Evolutionary conservation across 257 asterid species (phyloP).

Genomic region (Jacaranda copaia): DNA sequence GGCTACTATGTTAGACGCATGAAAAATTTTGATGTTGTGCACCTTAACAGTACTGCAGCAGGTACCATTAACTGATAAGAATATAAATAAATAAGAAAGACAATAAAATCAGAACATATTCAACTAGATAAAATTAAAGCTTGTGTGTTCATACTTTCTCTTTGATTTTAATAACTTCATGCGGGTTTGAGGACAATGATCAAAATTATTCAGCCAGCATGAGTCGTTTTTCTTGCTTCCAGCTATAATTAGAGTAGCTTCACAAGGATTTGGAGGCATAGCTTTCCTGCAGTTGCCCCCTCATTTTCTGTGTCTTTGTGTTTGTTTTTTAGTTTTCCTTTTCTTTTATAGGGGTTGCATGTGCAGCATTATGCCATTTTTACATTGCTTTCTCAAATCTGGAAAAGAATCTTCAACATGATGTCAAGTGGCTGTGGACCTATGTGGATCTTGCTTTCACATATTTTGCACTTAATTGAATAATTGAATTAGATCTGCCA

Average conservation of each 20-base stretch:
- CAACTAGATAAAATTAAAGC: not conserved
- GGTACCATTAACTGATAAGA: not conserved
- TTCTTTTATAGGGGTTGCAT: not conserved
- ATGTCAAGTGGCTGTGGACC: not conserved
- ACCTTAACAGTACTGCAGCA: not conserved
- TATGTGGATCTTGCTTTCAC: constrained; percentile 10
- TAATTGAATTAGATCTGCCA: constrained; percentile 18
- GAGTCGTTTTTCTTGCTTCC: not conserved
- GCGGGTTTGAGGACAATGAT: not conserved
- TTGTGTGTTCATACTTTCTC: not conserved
- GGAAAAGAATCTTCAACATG: not conserved
- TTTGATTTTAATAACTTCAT: not conserved
- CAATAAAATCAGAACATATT: not conserved
- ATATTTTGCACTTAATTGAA: not conserved
- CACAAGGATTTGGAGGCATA: not conserved
- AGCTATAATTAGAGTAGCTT: not conserved
- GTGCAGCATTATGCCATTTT: not conserved
- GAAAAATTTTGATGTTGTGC: not conserved
- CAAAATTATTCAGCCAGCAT: not conserved
- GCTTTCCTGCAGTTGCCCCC: not conserved
- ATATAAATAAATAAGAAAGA: not conserved
- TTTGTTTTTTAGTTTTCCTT: not conserved
- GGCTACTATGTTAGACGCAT: not conserved
- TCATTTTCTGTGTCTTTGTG: not conserved
- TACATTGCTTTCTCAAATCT: constrained; percentile 11